Base-by-base conservation (phyloP, 129 eudicot species). In the Rutidosis leptorrhynchoides region DNA sequence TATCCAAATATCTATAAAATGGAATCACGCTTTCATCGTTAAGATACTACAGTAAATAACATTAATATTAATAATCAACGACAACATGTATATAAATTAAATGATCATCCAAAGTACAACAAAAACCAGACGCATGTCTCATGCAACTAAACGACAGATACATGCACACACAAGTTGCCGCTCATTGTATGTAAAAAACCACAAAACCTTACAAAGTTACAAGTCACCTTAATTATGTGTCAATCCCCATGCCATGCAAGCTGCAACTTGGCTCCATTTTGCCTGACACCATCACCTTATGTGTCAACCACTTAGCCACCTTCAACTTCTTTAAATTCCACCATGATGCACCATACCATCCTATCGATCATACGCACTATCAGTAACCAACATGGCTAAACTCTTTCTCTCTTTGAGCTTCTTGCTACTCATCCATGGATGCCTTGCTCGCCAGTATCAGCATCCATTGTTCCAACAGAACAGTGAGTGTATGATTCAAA, bases 401-500 rank as follows among this genome's bases (percentile, higher is more conserved):
- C 71, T 67, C 67, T 67, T 66, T 35, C 65, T 79, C 53, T 69
- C 84, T 6, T 29, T 74, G 9, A 65, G 56, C 69, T 54, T 74
- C 40, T 56, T 79, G 1, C 28, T 79, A 4, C 69, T 78, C 17
- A 29, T 51, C 60, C 77, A 64, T 71, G 69, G 77, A 19, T 78
- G 82, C 64, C 40, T 81, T 64, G 81, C 85, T 70, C 21, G 61
- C 16, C 10, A 21, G 30, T 20, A 21, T 6, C 27, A 21, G 2
- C 64, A 53, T 24, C 48, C 42, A 11, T 27, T 8, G 30, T 56
- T 53, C 19, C 70, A 63, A 14, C 65, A 69, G 64, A 59, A 78
- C 7, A 79, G 70, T 4, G 71, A 76, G 72, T 89, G 96, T 62
- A 77, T 72, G 45, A 42, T 89, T 60, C 42, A 33, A 9, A 60